Evolutionary conservation across 108 stramenopile species (phyloP).

Genomic region (Discostella stelligeroides): DNA sequence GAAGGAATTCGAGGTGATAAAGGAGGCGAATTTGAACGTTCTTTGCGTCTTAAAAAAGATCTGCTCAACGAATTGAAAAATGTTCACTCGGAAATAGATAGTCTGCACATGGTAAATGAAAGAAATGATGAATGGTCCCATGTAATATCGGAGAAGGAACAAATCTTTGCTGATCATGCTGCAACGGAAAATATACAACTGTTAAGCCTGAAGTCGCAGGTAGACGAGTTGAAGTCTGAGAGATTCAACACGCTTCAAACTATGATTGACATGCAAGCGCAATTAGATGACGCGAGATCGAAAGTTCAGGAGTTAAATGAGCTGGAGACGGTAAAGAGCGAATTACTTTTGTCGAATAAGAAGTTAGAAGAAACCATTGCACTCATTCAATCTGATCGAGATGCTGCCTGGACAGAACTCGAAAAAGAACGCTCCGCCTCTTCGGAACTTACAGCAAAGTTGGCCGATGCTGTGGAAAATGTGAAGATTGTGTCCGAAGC

Average conservation of each 20-base stretch:
- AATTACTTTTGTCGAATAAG: conserved; percentile 5
- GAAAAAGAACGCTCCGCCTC: conserved; percentile 1
- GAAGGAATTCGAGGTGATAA: conserved; percentile 3
- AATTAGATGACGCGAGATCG: neutral
- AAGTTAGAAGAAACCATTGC: neutral
- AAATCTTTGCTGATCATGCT: too few species aligned
- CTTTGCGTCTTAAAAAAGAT: conserved; percentile 40
- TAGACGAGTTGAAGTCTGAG: neutral
- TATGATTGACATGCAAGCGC: conserved; percentile 7
- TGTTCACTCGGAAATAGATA: conserved; percentile 16
- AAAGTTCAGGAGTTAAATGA: neutral
- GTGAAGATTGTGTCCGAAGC: neutral
- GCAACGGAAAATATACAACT: neutral
- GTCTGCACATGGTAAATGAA: neutral
- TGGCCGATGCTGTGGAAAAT: conserved; percentile 1
- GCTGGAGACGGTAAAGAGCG: neutral
- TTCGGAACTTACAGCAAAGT: neutral
- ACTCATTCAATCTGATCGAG: neutral
- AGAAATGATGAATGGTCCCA: neutral
- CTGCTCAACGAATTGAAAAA: conserved; percentile 39
- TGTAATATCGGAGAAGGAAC: neutral
- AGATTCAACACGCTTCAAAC: neutral
- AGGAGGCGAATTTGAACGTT: conserved; percentile 29
- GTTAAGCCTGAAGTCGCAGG: neutral
- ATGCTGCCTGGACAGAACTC: neutral